Base-by-base conservation (phyloP, 805 yeast species). In the Isabelozyma heimii region DNA sequence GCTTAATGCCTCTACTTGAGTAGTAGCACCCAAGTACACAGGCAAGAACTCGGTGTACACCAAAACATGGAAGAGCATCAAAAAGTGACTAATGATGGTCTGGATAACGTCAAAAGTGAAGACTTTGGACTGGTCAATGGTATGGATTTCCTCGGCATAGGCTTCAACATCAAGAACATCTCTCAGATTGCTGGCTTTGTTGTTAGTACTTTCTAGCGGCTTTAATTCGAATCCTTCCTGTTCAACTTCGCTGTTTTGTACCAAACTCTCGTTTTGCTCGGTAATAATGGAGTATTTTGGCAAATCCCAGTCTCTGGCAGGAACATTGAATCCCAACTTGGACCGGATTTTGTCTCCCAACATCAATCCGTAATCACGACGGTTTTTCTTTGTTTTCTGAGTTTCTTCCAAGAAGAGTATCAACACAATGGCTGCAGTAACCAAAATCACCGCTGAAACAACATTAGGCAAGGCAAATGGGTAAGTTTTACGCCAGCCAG, bases 31-130 rank as follows among this genome's bases (percentile, higher is more conserved):
- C 13, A 82, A 65, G 47, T 76, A 76, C 3, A 83, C 75, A 0
- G 87, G 86, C 40, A 82, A 57, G 47, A 83, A 78, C 58, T 82
- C 85, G 33, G 76, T 74, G 57, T 67, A 79, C 4, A 79, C 81
- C n/a, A 77, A 64, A 10, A 67, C 58, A 58, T 79, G 83, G 43
- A 80, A 69, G n/a, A 80, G 66, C 53, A 75, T 59, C 20, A 72
- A 57, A 44, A 79, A 73, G 56, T 75, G 59, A 61, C 75, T 48
- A 61, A 61, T 17, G 46, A 71, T 65, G 8, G 69, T 57, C 43
- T 60, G 61, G 5, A 67, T 44, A n/a, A 70, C 72, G 10, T 62
- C 59, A 13, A 54, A 54, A 24, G 69, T 60, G 51, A 71, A 64
- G 12, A 61, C 57, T 8, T 44, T 17, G 40, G 30, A 13, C 30